These are phyloP conservation scores for Schizonepeta tenuifolia DNA, from an alignment of 257 asterid species.

Conservation along the genomic window DNA sequence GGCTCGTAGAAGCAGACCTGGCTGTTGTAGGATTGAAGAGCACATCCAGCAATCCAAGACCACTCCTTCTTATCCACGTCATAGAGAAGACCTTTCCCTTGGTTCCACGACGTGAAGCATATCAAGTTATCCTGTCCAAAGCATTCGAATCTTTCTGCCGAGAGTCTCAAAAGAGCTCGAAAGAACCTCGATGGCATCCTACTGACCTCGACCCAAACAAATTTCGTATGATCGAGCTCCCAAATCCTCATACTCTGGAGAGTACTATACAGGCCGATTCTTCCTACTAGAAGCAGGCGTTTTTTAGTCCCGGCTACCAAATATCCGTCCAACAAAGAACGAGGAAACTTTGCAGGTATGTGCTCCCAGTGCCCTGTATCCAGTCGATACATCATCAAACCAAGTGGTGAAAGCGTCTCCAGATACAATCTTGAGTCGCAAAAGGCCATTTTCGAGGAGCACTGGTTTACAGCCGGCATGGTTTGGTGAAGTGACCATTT, in stretches of 20 bases:
- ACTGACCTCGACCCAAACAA: conserved; percentile 84
- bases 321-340: conserved; percentile 95
- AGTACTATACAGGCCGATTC: conserved; percentile 90
- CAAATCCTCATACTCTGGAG: conserved; percentile 97
- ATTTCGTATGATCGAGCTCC: conserved; percentile 90
- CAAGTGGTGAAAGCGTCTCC: conserved; percentile 96
- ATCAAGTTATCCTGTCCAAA: conserved; percentile 94
- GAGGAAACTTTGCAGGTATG: conserved; percentile 94
- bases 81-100: conserved; percentile 91
- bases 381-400: conserved; percentile 87
- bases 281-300: conserved; percentile 87
- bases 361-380: conserved; percentile 96
- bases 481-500: conserved; percentile 88
- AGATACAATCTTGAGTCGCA: conserved; percentile 88
- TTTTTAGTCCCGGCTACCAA: conserved; percentile 88
- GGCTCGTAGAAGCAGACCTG: conserved; percentile 99
- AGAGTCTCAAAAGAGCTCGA: conserved; percentile 86
- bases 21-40: conserved; percentile 88
- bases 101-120: conserved; percentile 98
- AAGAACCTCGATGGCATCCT: conserved; percentile 95
- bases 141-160: conserved; percentile 98
- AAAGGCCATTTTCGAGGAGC: conserved; percentile 98
- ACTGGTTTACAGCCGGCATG: conserved; percentile 93
- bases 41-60: conserved; percentile 99
- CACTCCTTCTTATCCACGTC: conserved; percentile 91